Conservation (phyloP, 148 eudicot genomes). For the Camellia sinensis region DNA sequence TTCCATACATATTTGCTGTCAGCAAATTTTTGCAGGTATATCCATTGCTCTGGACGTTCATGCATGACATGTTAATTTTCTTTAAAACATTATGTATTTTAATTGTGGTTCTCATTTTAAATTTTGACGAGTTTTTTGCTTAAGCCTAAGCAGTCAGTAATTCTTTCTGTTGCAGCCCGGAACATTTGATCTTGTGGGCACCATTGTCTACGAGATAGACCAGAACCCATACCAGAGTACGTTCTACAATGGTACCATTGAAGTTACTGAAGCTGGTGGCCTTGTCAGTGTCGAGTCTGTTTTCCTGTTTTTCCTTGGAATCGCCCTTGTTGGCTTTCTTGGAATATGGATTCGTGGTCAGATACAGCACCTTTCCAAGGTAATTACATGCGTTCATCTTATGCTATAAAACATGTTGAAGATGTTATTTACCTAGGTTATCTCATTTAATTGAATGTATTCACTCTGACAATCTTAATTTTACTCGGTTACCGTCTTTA, state of each 20-base stretch:
- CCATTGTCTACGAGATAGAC: conserved; percentile 81
- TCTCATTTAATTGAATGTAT: background rate
- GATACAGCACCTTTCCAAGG: conserved; percentile 72
- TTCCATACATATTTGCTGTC: conserved; percentile 75
- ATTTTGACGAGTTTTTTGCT: background rate
- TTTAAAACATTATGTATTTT: background rate
- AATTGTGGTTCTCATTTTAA: background rate
- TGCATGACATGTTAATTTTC: background rate
- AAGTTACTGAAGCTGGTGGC: conserved; percentile 81
- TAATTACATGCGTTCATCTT: conserved; percentile 14
- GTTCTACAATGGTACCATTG: conserved; percentile 88
- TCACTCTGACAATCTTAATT: background rate
- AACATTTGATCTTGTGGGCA: conserved; percentile 81
- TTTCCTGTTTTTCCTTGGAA: conserved; percentile 68
- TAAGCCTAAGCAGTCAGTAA: background rate
- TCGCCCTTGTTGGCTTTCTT: conserved; percentile 64
- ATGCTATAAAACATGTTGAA: background rate
- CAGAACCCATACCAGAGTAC: conserved; percentile 72
- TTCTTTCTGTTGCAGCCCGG: conserved; percentile 59
- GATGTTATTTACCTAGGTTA: background rate
- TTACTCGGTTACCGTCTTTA: background rate
- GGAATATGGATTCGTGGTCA: conserved; percentile 71
- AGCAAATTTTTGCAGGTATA: conserved; percentile 87
- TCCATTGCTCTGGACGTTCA: background rate
- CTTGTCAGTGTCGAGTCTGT: conserved; percentile 76